A percentile compares a stretch with the other conserved stretches of the same genome.
Evolutionary conservation across 2,329 filamentous ascomycete genomes (phyloP).

Genomic region (Cryphonectria carpinicola): DNA sequence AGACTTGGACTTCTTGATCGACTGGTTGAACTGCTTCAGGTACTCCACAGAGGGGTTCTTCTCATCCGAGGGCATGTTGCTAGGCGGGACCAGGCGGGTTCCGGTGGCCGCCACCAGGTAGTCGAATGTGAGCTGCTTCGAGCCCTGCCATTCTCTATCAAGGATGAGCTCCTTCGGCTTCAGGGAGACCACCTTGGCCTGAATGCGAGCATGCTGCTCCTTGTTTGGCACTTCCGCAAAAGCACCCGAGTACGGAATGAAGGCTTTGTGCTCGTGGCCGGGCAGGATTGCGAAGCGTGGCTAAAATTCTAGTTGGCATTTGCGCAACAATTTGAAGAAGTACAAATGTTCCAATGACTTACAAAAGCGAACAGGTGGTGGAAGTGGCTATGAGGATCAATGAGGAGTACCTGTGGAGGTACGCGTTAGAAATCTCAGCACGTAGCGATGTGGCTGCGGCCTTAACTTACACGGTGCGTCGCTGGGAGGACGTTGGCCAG

Average conservation of each 20-base stretch:
- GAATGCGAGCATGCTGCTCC: slow-evolving; percentile 39
- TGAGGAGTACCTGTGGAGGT: slow-evolving; percentile 41
- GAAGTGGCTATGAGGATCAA: slow-evolving; percentile 55
- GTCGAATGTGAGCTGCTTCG: slow-evolving; percentile 43
- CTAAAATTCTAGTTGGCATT: slow-evolving; percentile 22
- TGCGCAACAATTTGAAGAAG: neutral
- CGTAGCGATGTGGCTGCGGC: neutral
- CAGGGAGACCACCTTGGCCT: slow-evolving; percentile 40
- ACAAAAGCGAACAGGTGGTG: slow-evolving; percentile 53
- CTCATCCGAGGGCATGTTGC: slow-evolving; percentile 40
- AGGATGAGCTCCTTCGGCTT: slow-evolving; percentile 38
- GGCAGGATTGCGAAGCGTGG: slow-evolving; percentile 50
- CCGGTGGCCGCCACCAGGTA: slow-evolving; percentile 52
- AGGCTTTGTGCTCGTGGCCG: slow-evolving; percentile 50
- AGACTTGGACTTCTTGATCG: slow-evolving; percentile 37
- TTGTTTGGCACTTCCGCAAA: slow-evolving; percentile 38
- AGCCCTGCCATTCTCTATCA: slow-evolving; percentile 40
- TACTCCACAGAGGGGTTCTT: slow-evolving; percentile 40
- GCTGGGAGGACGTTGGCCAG: slow-evolving; percentile 43
- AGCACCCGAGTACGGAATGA: slow-evolving; percentile 49
- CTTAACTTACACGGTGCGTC: slow-evolving; percentile 37
- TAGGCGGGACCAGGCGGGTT: slow-evolving; percentile 41
- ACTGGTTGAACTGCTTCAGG: slow-evolving; percentile 40
- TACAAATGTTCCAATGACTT: slow-evolving; percentile 15
- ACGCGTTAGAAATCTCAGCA: neutral